A percentile compares a stretch with the other conserved stretches of the same genome.
Conservation (phyloP, 2,329 filamentous ascomycete genomes). For the Colletotrichum sp. region DNA sequence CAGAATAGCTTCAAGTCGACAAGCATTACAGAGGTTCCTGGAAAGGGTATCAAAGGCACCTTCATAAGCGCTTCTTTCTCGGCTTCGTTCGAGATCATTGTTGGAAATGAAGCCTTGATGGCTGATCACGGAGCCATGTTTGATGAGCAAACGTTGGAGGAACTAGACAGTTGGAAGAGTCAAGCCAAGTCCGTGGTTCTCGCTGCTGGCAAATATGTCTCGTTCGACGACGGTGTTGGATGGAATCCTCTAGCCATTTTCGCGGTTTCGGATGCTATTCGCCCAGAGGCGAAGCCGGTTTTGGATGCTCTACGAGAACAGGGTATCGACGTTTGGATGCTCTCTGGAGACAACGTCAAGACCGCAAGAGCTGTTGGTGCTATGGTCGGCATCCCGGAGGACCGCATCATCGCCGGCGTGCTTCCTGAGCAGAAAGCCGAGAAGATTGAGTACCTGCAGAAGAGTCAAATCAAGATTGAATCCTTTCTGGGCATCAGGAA, state of each 20-base stretch:
- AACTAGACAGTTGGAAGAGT: slow-evolving; percentile 61
- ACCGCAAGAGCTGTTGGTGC: slow-evolving; percentile 81
- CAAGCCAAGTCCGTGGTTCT: slow-evolving; percentile 70
- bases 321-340: slow-evolving; percentile 84
- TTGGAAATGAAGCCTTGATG: slow-evolving; percentile 78
- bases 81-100: slow-evolving; percentile 56
- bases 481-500: slow-evolving; percentile 18
- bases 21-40: slow-evolving; percentile 69
- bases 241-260: slow-evolving; percentile 69
- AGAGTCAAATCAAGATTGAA: slow-evolving; percentile 28
- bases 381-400: slow-evolving; percentile 73
- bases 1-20: slow-evolving; percentile 36
- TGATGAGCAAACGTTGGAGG: slow-evolving; percentile 32
- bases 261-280: slow-evolving; percentile 81
- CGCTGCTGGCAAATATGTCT: slow-evolving; percentile 47
- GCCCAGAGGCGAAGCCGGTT: slow-evolving; percentile 72
- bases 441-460: slow-evolving; percentile 69
- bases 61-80: slow-evolving; percentile 37
- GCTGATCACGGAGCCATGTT: slow-evolving; percentile 48
- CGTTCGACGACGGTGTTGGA: background rate
- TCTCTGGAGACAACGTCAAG: slow-evolving; percentile 85
- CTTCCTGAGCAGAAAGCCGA: slow-evolving; percentile 83
- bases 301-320: slow-evolving; percentile 67
- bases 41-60: slow-evolving; percentile 70
- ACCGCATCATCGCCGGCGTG: slow-evolving; percentile 85